phyloP scores from a whole-genome alignment of 1,139 yeast species.

The Hemisphaericaspora xylofermentans region DNA sequence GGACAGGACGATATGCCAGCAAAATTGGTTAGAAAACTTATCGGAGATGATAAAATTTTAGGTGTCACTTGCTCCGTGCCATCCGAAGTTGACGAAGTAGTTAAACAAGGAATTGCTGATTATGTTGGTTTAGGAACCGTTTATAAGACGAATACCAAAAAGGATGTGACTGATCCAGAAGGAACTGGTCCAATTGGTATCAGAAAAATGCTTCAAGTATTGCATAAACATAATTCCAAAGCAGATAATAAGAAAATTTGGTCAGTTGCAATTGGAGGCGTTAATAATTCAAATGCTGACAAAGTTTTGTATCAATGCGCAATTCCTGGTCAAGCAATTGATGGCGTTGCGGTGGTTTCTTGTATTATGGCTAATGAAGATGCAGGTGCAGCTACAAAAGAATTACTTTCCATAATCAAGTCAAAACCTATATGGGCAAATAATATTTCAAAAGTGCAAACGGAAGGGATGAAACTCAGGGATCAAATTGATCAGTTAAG shows the following conservation, averaged over 20 bases:
- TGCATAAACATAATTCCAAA: constrained; percentile 32
- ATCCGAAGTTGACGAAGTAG: constrained; percentile 58
- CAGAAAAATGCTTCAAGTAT: constrained; percentile 49
- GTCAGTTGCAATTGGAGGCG: constrained; percentile 86
- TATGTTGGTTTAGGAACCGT: constrained; percentile 88
- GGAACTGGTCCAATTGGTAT: constrained; percentile 69
- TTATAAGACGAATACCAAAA: constrained; percentile 73
- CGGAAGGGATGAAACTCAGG: constrained; percentile 9
- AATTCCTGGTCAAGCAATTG: constrained; percentile 49
- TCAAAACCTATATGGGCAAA: constrained; percentile 17
- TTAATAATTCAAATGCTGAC: constrained; percentile 63
- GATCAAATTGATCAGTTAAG: constrained; percentile 6
- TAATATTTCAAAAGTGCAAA: constrained; percentile 7
- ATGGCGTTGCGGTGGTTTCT: constrained; percentile 86
- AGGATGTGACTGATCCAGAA: constrained; percentile 41
- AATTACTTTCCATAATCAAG: constrained; percentile 21
- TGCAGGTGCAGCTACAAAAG: constrained; percentile 55
- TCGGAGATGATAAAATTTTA: constrained; percentile 73
- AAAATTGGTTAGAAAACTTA: constrained; percentile 52
- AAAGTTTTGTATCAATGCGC: constrained; percentile 53
- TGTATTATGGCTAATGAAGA: constrained; percentile 72
- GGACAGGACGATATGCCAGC: constrained; percentile 92
- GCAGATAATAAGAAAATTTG: constrained; percentile 31
- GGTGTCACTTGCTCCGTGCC: constrained; percentile 74
- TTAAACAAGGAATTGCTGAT: constrained; percentile 59